Evolutionary conservation across 768 basidiomycete species (phyloP).

Genomic region (Pulveroboletus frians): DNA sequence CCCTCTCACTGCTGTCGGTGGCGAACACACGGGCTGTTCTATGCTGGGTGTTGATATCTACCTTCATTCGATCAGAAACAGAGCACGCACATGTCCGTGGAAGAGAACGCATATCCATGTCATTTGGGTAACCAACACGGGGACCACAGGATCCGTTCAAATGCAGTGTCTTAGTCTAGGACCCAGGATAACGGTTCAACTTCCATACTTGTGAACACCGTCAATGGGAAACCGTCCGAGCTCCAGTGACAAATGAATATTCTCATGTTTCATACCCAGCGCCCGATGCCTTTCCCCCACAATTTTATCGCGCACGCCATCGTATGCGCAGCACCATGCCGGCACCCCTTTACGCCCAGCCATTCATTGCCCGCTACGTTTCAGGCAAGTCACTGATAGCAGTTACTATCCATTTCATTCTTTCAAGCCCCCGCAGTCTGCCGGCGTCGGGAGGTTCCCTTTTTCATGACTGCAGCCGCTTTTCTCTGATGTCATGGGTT

Average conservation of each 20-base stretch:
- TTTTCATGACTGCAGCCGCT: not conserved
- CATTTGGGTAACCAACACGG: not conserved
- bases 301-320: not conserved
- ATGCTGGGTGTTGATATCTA: constrained; percentile 1
- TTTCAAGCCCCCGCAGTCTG: not conserved
- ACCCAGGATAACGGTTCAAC: no score
- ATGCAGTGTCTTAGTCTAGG: not conserved
- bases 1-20: not conserved
- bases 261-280: not conserved
- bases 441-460: not conserved
- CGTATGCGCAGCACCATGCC: not conserved
- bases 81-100: not conserved
- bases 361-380: not conserved
- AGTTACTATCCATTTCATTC: not conserved
- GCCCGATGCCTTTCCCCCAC: not conserved
- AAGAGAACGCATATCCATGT: not conserved
- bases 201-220: no score
- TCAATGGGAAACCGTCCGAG: no score
- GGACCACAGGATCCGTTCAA: not conserved
- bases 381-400: not conserved
- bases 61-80: not conserved
- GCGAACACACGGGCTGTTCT: not conserved
- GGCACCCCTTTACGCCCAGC: not conserved
- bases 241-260: not conserved
- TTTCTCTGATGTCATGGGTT: not conserved